Conservation (phyloP, 2,329 filamentous ascomycete genomes). For the Colletotrichum sp. region DNA sequence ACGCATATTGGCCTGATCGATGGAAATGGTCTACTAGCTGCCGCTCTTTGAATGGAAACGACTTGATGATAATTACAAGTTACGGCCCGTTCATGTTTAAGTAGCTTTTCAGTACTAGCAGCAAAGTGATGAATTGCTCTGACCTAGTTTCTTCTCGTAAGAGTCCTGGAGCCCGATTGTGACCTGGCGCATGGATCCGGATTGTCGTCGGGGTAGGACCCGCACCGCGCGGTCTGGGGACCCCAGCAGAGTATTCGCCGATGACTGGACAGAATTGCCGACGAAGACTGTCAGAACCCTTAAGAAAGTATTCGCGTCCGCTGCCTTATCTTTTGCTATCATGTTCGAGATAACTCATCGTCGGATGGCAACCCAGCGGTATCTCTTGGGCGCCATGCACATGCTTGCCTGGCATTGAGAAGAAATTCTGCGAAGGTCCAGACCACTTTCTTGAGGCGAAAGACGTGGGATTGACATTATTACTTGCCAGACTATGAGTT, state of each 20-base stretch:
- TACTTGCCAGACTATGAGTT: background rate
- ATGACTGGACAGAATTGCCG: background rate
- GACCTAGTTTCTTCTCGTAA: background rate
- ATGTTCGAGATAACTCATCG: background rate
- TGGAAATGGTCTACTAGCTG: background rate
- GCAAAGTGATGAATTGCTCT: background rate
- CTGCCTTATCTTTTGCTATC: background rate
- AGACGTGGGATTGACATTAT: background rate
- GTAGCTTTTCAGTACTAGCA: background rate
- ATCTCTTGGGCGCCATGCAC: background rate
- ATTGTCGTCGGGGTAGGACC: background rate
- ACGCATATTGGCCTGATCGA: background rate
- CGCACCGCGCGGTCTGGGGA: background rate
- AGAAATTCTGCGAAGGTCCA: background rate
- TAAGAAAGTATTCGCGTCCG: background rate
- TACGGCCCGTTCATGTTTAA: background rate
- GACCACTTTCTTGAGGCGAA: background rate
- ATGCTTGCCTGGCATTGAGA: background rate
- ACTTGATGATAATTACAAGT: background rate
- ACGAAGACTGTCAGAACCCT: background rate
- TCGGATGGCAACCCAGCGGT: too few relatives aligned
- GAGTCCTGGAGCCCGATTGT: background rate
- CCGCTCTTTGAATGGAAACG: background rate
- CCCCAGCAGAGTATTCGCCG: background rate
- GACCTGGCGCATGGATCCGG: background rate